Evolutionary conservation across 2,329 filamentous ascomycete species (phyloP), one percentile per base, ranked within the genome.

Genomic region (Trichoderma breve): DNA sequence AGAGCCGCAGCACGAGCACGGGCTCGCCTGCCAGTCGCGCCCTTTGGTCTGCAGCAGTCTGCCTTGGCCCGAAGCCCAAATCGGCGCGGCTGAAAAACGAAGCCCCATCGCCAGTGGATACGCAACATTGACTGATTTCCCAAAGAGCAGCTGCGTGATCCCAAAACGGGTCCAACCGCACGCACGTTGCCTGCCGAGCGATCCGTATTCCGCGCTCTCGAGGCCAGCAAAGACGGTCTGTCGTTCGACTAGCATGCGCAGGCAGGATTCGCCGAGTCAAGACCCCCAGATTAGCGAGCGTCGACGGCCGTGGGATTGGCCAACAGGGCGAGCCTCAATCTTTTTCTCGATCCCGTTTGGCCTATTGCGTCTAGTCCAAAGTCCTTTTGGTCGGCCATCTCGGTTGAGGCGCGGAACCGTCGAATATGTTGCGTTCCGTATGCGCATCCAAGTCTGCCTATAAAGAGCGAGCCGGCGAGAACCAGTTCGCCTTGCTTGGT

Each of bases 151-250:
- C 18, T 47, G 43, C 43, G 43, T 47, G 43, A 47, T 36, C 39
- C 66, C 15, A 36, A 36, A 47, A 18, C 3, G 28, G 28, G 21
- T 24, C 30, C 57, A 62, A 63, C 7, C 28, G 21, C n/a, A 51
- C 34, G 39, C 34, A 61, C 32, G 43, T 53, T 55, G n/a, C 9
- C n/a, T 70, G 60, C 68, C 68, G 68, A 43, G 68, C 68, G 60
- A 70, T 64, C 68, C 68, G 68, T 55, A 70, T 70, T 70, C 68
- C 68, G 68, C 68, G 18, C 43, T 57, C 6, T 28, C 43, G 21
- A 30, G 58, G 6, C 39, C 28, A 34, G 34, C 66, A 32, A 8
- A 51, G 18, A 47, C 43, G 39, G 66, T 21, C 28, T 36, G 55
- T 53, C 3, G 11, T 14, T 36, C 21, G 28, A 47, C 55, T 32